Evolutionary conservation across 2,329 filamentous ascomycete species (phyloP).

Genomic region (Phoma sp.): DNA sequence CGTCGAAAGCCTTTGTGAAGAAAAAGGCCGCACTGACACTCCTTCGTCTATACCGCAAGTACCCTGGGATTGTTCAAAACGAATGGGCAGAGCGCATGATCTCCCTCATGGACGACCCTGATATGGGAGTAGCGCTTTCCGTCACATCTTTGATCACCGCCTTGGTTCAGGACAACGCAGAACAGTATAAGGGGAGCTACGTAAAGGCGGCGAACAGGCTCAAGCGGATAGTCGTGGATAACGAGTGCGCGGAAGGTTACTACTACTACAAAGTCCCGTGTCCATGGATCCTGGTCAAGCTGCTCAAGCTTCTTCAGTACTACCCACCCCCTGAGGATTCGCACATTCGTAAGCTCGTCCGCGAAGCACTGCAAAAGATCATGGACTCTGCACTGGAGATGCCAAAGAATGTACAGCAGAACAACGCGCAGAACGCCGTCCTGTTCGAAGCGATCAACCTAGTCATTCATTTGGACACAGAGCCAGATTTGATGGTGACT

Average conservation of each 20-base stretch:
- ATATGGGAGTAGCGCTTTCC: conserved; percentile 92
- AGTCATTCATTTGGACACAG: conserved; percentile 95
- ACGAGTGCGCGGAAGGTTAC: conserved; percentile 89
- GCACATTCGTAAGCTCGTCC: conserved; percentile 88
- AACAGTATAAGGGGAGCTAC: conserved; percentile 93
- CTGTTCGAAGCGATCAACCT: conserved; percentile 98
- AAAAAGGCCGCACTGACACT: conserved; percentile 97
- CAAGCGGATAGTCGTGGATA: conserved; percentile 89
- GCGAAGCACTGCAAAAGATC: conserved; percentile 89
- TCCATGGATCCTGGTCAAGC: conserved; percentile 96
- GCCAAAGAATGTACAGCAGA: conserved; percentile 98
- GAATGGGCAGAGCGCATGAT: conserved; percentile 99
- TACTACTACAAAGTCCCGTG: conserved; percentile 99
- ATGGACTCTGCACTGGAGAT: conserved; percentile 90
- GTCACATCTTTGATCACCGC: conserved; percentile 96
- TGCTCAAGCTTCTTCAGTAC: conserved; percentile 90
- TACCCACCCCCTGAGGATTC: conserved; percentile 96
- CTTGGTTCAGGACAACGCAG: conserved; percentile 89
- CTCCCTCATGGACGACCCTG: conserved; percentile 96
- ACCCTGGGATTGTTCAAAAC: conserved; percentile 89
- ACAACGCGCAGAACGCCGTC: conserved; percentile 97
- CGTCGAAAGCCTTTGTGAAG: conserved; percentile 97
- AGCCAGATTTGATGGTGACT: conserved; percentile 93
- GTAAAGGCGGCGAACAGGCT: conserved; percentile 89
- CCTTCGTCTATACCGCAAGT: conserved; percentile 91